phyloP scores from a whole-genome alignment of 345 rosid genomes.

The Syzygium grande region DNA sequence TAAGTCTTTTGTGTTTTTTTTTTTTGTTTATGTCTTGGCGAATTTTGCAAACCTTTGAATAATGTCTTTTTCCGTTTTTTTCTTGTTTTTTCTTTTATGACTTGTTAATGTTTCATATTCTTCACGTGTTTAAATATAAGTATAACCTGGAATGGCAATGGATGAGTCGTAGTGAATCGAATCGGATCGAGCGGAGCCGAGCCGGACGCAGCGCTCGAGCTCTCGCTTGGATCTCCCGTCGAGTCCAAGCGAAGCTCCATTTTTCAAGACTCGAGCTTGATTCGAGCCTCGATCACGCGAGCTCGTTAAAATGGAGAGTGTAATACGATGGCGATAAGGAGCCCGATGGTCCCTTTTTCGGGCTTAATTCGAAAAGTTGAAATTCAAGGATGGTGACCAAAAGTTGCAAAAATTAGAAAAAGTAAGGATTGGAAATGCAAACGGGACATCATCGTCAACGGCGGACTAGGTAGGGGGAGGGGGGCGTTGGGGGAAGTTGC shows the following conservation, averaged over 20 bases:
- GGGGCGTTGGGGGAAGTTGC: not conserved
- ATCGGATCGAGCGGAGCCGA: fast-evolving
- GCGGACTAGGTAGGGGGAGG: not conserved
- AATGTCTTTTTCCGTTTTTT: too few relatives aligned
- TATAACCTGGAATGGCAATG: not conserved
- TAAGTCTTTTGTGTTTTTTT: too few relatives aligned
- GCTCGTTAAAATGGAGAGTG: not conserved
- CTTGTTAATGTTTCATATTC: too few relatives aligned
- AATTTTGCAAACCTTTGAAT: too few relatives aligned
- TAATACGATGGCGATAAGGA: not conserved
- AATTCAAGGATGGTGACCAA: not conserved
- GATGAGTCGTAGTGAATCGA: too few relatives aligned
- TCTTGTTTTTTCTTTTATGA: too few relatives aligned
- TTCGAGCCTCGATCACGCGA: not conserved
- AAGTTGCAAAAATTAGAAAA: not conserved
- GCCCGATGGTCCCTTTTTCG: not conserved
- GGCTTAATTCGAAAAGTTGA: not conserved
- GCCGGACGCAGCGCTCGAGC: fast-evolving
- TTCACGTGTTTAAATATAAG: too few relatives aligned
- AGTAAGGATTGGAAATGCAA: not conserved
- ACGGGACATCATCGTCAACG: not conserved
- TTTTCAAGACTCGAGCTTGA: too few relatives aligned
- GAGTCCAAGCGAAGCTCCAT: too few relatives aligned
- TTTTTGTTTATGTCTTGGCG: too few relatives aligned
- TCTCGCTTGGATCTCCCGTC: too few relatives aligned